Conservation (phyloP, 345 rosid species). For the Clausena lansium region DNA sequence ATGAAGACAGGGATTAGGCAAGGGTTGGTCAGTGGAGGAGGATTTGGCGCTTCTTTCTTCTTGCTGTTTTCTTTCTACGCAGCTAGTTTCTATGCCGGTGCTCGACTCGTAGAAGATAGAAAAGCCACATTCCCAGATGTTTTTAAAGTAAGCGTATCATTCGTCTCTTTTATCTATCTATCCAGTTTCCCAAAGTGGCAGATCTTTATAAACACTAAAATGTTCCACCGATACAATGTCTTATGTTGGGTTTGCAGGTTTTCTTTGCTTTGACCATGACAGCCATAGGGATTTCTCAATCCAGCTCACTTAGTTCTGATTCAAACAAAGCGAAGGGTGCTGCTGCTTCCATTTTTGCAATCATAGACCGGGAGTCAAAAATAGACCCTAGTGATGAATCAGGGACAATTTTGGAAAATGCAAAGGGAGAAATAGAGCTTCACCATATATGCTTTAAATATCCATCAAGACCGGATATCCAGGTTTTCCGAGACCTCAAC, state of each 20-base stretch:
- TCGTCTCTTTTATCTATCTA: not conserved
- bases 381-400: conserved; percentile 75
- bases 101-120: conserved; percentile 55
- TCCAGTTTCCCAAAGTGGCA: not conserved
- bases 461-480: conserved; percentile 72
- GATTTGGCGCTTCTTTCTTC: conserved; percentile 68
- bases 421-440: conserved; percentile 69
- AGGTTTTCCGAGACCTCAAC: conserved; percentile 61
- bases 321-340: conserved; percentile 56
- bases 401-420: conserved; percentile 45
- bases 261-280: conserved; percentile 76
- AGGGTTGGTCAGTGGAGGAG: conserved; percentile 67
- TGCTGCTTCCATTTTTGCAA: conserved; percentile 66
- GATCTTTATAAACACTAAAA: not conserved
- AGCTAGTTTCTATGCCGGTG: conserved; percentile 73
- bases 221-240: not conserved
- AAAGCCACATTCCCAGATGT: conserved; percentile 56
- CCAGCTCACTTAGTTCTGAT: conserved; percentile 69
- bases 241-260: conserved; percentile 36
- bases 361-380: conserved; percentile 59
- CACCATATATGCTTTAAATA: conserved; percentile 66
- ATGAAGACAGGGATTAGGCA: conserved; percentile 61
- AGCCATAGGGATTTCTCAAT: conserved; percentile 58
- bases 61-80: conserved; percentile 56
- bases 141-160: conserved; percentile 45